A percentile compares a stretch with the other conserved stretches of the same genome.
Evolutionary conservation across 1,139 yeast species (phyloP).

Genomic region (Scheffersomyces lignicola): DNA sequence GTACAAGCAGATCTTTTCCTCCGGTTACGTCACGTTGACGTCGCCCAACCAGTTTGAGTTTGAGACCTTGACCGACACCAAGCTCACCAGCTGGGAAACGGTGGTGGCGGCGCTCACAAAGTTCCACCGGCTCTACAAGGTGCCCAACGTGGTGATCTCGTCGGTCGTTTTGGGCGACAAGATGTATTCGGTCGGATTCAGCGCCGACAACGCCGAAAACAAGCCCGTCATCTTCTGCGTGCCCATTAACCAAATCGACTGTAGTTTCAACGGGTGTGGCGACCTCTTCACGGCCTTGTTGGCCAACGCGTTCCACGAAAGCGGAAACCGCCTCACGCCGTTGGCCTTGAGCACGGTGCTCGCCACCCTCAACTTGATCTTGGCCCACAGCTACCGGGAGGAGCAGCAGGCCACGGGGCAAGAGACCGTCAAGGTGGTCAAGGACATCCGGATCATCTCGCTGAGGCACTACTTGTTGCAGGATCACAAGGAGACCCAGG

Average conservation of each 20-base stretch:
- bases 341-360: conserved; percentile 28
- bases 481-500: conserved; percentile 9
- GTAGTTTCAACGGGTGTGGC: conserved; percentile 48
- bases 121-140: conserved; percentile 21
- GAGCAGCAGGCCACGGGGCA: conserved; percentile 17
- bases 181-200: conserved; percentile 37
- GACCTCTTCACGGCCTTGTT: conserved; percentile 44
- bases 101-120: conserved; percentile 20
- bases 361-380: conserved; percentile 28
- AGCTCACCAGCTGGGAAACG: conserved; percentile 21
- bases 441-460: conserved; percentile 30
- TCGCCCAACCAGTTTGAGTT: conserved; percentile 46
- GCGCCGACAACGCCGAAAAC: conserved; percentile 5
- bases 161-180: conserved; percentile 30
- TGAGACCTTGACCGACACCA: conserved; percentile 29
- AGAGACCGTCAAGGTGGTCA: conserved; percentile 21
- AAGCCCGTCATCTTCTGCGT: conserved; percentile 21
- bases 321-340: conserved; percentile 22
- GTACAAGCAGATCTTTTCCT: conserved; percentile 23
- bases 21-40: conserved; percentile 31
- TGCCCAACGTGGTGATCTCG: conserved; percentile 34
- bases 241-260: conserved; percentile 32
- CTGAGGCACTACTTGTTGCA: conserved; percentile 22
- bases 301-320: conserved; percentile 31
- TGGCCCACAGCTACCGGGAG: conserved; percentile 26